Base-by-base conservation (phyloP, 2,329 filamentous ascomycete genomes). In the Lachnellula cervina region DNA sequence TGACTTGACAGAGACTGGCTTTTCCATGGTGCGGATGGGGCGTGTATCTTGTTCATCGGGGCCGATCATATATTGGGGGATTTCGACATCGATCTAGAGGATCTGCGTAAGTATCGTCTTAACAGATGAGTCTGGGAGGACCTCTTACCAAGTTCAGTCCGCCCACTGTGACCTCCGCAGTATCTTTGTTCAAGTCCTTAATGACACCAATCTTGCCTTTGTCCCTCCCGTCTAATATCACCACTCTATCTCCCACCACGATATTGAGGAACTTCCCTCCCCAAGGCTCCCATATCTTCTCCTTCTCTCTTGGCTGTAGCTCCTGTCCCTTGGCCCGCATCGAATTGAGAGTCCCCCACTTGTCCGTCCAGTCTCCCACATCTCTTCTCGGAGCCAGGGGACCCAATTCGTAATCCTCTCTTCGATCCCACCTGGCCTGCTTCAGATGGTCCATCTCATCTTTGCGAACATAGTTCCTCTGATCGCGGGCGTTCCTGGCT, bases 151-250 rank as follows among this genome's bases (percentile, higher is more conserved):
- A 76, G 67, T 87, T 84, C 58, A 85, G 64, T 23, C 79, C 81
- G 59, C 83, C 77, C 44, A 92, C 73, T n/a, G 73, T 77, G 46
- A 90, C 75, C 59, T 80, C 79, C 58, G 83, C 85, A 46, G 73
- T 75, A 11, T 78, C 71, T 4, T 68, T 59, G 61, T 83, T 74
- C 46, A 95, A 75, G 1, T 75, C 70, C 57, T 70, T 71, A 45
- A 97, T 82, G n/a, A 76, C 75, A 50, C 89, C 89, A 72, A 99
- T 94, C 75, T 87, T 89, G 66, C 91, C 91, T 75, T 86, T 88
- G 67, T 94, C 88, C 37, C 80, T 80, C 8, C 93, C 92, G 58
- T 87, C 83, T 52, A 90, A 74, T 56, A 97, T 75, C 52, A 93
- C 89, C 34, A 97, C 91, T 57, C 94, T 82, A 72, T 97, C 94